Base-by-base conservation (phyloP, 306 rosid genomes). In the Rosa multiflora region DNA sequence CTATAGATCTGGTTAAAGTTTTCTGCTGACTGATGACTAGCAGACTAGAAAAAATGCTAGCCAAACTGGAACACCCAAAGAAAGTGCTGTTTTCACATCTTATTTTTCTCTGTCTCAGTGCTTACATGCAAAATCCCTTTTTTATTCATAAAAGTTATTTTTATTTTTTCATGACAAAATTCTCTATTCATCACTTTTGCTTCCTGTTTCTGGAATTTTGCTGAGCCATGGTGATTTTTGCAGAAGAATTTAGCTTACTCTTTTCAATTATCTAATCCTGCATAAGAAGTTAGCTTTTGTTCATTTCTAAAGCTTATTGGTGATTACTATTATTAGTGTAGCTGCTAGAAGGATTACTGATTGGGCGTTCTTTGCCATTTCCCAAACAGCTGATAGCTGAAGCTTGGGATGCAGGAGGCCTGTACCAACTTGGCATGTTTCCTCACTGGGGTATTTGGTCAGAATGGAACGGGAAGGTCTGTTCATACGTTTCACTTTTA, bases 391-490 rank as follows among this genome's bases (percentile, higher is more conserved):
- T 95, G 76, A 89, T 92, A 86, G 98, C 99, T 79, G 99, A 95
- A 86, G 98, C 99, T 78, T 95, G 99, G 99, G 99, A 95, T 87
- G 81, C 97, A 4, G 99, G 97, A 64, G 98, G 99, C 82, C 87
- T 92, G 58, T 95, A 95, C 89, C 99, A 95, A 91, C 96, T 95
- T 87, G 98, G 98, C 78, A 72, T 83, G 32, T 92, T 94, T 84
- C 98, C 98, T 82, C 97, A 92, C 88, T 89, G 97, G 97, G 93
- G 97, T 85, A 84, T 87, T 87, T 94, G 98, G 98, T 94, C 97
- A 53, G 98, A 92, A 86, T 94, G 98, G 98, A 94, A 94, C 80
- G 98, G 98, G 76, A 90, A 92, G 98, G 98, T 94, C 53, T 76
- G 97, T 81, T 79, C 62, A 76, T 58, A 62, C 74, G 46, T 29